Conservation (phyloP, 2,329 filamentous ascomycete genomes). For the Penicillium sp. region DNA sequence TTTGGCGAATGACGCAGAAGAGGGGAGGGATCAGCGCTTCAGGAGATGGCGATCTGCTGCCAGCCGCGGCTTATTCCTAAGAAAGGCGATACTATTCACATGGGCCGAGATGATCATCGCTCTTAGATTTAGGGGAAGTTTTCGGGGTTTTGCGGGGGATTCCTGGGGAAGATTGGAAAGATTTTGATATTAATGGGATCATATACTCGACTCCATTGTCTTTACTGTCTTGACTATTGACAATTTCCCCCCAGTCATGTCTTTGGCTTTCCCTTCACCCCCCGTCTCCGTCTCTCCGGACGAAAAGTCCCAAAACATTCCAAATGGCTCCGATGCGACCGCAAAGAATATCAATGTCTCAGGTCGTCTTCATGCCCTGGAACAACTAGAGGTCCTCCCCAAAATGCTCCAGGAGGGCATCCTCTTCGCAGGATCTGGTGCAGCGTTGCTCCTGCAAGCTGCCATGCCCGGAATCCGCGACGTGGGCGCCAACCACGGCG, state of each 20-base stretch:
- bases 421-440: conserved; percentile 29
- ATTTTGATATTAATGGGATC: neutral
- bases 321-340: neutral
- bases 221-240: neutral
- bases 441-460: conserved; percentile 30
- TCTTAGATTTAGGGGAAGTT: neutral
- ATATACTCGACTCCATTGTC: neutral
- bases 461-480: conserved; percentile 24
- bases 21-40: conserved; percentile 13
- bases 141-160: conserved; percentile 9
- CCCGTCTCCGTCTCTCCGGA: conserved; percentile 15
- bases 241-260: conserved; percentile 4
- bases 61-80: conserved; percentile 15
- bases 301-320: conserved; percentile 8
- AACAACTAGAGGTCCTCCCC: conserved; percentile 29
- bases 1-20: conserved; percentile 10
- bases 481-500: conserved; percentile 4
- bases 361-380: conserved; percentile 24
- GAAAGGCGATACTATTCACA: conserved; percentile 14
- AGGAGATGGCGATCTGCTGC: conserved; percentile 18
- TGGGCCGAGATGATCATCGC: conserved; percentile 10
- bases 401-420: conserved; percentile 32
- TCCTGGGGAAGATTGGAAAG: neutral
- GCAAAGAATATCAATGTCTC: conserved; percentile 7
- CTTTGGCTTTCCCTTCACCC: conserved; percentile 7